A percentile compares a stretch with the other conserved stretches of the same genome.
Conservation (phyloP, 192 early-diverging fungal genomes). For the Spinellus fusiger region DNA sequence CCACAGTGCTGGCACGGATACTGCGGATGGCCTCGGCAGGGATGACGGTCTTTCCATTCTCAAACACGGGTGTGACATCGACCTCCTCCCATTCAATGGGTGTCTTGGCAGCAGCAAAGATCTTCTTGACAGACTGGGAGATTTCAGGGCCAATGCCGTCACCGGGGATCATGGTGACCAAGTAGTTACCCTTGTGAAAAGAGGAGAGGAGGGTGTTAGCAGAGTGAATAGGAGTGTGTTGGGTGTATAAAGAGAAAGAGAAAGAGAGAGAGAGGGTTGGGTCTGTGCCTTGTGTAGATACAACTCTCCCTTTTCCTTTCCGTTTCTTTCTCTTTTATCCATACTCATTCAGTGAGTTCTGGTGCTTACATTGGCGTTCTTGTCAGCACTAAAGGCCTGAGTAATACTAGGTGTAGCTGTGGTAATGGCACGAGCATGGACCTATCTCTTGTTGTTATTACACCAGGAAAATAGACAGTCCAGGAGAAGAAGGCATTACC, state of each 20-base stretch:
- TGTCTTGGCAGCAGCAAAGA: conserved; percentile 87
- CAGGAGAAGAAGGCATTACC: conserved; percentile 6
- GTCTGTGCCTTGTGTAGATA: no score
- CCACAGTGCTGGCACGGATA: conserved; percentile 93
- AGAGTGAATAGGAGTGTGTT: no score
- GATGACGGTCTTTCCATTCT: conserved; percentile 89
- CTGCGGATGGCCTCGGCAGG: conserved; percentile 87
- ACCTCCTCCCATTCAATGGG: conserved; percentile 97
- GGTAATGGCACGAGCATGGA: conserved; percentile 35
- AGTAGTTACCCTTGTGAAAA: conserved; percentile 63
- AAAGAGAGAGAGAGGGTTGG: not conserved
- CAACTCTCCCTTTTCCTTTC: no score
- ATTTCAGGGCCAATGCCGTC: conserved; percentile 92
- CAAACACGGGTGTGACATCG: conserved; percentile 87
- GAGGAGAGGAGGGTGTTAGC: not conserved
- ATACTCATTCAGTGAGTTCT: no score
- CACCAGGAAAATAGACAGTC: not conserved
- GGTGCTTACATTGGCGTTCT: conserved; percentile 50
- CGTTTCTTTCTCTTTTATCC: no score
- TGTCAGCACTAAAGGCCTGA: conserved; percentile 44
- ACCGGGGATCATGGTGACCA: conserved; percentile 86
- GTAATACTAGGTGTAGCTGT: conserved; percentile 42
- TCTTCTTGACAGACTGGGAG: conserved; percentile 83
- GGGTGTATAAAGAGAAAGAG: not conserved
- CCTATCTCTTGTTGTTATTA: conserved; percentile 7